Conservation (phyloP, 108 stramenopile species). For the Aureococcus anophagefferens region DNA sequence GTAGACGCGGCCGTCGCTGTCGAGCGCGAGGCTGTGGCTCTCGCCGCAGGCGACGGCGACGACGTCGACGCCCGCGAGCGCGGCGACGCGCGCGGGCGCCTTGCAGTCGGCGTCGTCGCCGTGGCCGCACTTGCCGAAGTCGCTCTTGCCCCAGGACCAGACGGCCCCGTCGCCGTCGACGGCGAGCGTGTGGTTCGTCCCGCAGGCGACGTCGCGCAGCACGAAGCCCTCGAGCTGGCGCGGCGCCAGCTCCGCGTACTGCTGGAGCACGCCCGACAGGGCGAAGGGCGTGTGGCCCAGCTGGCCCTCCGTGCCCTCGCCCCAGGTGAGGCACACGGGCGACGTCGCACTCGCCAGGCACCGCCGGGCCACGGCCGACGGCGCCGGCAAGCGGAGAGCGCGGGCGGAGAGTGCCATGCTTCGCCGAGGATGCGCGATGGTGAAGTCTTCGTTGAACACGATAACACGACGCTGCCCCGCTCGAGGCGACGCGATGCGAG, state of each 20-base stretch:
- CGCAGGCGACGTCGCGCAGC: constrained; percentile 18
- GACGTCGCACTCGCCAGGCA: background rate
- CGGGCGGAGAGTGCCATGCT: no score
- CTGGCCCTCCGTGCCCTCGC: background rate
- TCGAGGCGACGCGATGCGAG: no score
- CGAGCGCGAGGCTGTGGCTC: constrained; percentile 31
- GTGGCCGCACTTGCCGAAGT: constrained; percentile 39
- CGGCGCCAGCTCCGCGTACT: background rate
- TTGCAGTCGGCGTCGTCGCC: constrained; percentile 27
- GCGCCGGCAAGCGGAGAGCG: background rate
- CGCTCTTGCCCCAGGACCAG: constrained; percentile 35
- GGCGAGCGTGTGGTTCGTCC: constrained; percentile 33
- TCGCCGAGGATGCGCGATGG: no score
- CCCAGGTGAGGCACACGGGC: background rate
- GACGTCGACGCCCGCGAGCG: constrained; percentile 20
- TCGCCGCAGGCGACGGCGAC: constrained; percentile 36
- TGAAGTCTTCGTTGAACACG: no score
- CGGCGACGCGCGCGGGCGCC: constrained; percentile 18
- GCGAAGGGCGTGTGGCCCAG: background rate
- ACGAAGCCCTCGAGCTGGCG: background rate
- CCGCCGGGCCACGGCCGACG: background rate
- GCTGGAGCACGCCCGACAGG: background rate
- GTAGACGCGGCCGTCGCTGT: constrained; percentile 24
- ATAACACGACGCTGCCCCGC: no score
- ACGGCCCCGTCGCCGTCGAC: constrained; percentile 9